These are phyloP conservation scores for Jacaranda copaia DNA, from an alignment of 257 asterid species.

Conservation along the genomic window DNA sequence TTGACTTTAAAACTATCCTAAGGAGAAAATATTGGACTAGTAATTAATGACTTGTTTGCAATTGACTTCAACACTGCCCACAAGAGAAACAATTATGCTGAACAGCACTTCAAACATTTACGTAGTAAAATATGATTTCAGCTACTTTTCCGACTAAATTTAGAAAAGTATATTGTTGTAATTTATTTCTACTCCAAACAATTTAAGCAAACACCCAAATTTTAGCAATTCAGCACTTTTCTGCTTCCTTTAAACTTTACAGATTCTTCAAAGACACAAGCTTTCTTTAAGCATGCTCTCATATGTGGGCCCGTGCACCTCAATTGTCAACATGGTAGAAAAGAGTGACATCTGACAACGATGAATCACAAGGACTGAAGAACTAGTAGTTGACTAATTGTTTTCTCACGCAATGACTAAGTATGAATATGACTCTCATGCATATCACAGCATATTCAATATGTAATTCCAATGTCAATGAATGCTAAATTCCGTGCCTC, in stretches of 20 bases:
- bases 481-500: constrained; percentile 7
- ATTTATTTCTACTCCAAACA: neutral
- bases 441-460: neutral
- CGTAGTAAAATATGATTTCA: neutral
- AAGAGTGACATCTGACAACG: neutral
- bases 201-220: neutral
- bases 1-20: neutral
- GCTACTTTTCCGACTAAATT: constrained; percentile 3
- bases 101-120: neutral
- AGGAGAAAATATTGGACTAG: too few species aligned
- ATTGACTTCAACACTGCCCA: too few species aligned
- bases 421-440: constrained; percentile 2
- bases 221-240: neutral
- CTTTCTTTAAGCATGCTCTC: neutral
- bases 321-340: neutral
- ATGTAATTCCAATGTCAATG: neutral
- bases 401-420: constrained; percentile 22
- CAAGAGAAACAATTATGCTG: too few species aligned
- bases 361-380: constrained; percentile 17
- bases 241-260: neutral
- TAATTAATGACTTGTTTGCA: too few species aligned
- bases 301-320: neutral
- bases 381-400: neutral
- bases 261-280: neutral
- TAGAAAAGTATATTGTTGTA: neutral